phyloP scores from a whole-genome alignment of 2,329 filamentous ascomycete genomes.

The Cryphonectria japonica region DNA sequence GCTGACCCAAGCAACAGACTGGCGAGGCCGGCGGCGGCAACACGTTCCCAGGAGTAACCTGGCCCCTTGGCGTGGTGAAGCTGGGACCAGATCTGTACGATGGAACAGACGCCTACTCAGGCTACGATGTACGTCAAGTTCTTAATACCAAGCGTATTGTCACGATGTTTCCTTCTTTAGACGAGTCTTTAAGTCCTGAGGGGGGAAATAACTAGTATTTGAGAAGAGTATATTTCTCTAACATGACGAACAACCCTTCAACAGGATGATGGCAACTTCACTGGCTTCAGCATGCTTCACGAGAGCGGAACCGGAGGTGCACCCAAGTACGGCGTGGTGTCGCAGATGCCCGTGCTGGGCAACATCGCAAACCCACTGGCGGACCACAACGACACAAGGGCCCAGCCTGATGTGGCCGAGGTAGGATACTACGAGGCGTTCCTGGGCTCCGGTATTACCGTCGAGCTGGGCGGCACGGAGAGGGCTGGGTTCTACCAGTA shows the following conservation, averaged over 20 bases:
- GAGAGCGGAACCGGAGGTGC: slow-evolving; percentile 70
- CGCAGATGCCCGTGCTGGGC: slow-evolving; percentile 60
- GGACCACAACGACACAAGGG: slow-evolving; percentile 59
- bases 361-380: slow-evolving; percentile 56
- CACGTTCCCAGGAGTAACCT: slow-evolving; percentile 53
- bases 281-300: slow-evolving; percentile 66
- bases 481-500: slow-evolving; percentile 66
- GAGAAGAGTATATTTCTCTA: neutral
- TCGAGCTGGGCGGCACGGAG: slow-evolving; percentile 60
- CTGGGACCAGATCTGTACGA: slow-evolving; percentile 54
- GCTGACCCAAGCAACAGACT: slow-evolving; percentile 41
- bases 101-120: slow-evolving; percentile 56
- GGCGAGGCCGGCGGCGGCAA: slow-evolving; percentile 52
- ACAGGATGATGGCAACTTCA: slow-evolving; percentile 53
- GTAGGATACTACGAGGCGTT: slow-evolving; percentile 63
- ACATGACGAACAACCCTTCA: slow-evolving; percentile 23
- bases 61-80: slow-evolving; percentile 54
- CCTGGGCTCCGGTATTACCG: slow-evolving; percentile 57
- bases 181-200: neutral
- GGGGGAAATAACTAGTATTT: neutral
- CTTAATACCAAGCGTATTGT: neutral
- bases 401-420: slow-evolving; percentile 52
- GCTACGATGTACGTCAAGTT: slow-evolving; percentile 41
- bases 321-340: slow-evolving; percentile 70
- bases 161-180: neutral